These are phyloP conservation scores for Viridothelium virens DNA, from an alignment of 495 filamentous ascomycete genomes.

Conservation along the genomic window DNA sequence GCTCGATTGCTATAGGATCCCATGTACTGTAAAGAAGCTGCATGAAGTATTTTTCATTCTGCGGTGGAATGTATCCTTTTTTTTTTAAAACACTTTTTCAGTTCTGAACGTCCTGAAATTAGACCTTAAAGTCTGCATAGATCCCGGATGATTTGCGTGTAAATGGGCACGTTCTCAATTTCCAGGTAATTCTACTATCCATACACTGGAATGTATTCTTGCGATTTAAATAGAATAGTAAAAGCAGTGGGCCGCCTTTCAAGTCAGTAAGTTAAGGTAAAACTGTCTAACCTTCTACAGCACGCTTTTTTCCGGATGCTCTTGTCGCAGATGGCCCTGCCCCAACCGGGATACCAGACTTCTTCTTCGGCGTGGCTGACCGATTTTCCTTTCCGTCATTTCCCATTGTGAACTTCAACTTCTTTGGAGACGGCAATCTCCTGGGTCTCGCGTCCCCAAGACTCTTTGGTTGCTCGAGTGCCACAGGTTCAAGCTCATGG, in stretches of 20 bases:
- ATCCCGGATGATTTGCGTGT: no score
- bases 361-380: slow-evolving; percentile 1
- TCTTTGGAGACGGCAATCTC: not conserved
- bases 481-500: not conserved
- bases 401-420: not conserved
- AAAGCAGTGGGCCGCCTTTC: no score
- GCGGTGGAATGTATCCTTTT: not conserved
- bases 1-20: slow-evolving; percentile 5
- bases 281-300: not conserved
- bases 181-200: no score
- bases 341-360: slow-evolving; percentile 3
- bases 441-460: not conserved
- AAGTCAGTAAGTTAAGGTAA: no score
- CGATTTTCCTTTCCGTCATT: not conserved
- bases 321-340: not conserved
- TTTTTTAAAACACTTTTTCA: not conserved
- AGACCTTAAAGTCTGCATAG: no score
- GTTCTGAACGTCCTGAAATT: not conserved
- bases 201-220: no score
- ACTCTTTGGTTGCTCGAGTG: not conserved
- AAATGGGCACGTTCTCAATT: no score
- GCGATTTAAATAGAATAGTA: no score
- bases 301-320: not conserved
- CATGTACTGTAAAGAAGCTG: not conserved
- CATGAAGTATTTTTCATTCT: not conserved